These are phyloP conservation scores for Boletus sensibilis DNA, from an alignment of 768 basidiomycete species.

Conservation along the genomic window DNA sequence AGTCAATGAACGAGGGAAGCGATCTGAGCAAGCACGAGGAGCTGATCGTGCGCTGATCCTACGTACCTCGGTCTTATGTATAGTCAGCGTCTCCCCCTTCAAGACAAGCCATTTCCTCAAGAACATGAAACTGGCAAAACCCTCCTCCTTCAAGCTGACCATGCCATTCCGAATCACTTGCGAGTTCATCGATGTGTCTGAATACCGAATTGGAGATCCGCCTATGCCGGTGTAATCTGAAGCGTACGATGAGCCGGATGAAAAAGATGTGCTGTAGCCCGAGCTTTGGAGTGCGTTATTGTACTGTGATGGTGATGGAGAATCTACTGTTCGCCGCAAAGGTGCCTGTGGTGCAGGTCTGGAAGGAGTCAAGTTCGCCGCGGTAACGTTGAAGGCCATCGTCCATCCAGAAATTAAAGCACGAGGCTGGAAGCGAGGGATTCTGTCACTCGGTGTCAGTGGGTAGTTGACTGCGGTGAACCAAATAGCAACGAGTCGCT, in stretches of 20 bases:
- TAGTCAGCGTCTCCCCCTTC: conserved; percentile 70
- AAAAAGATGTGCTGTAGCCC: conserved; percentile 61
- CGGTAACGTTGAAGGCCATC: conserved; percentile 51
- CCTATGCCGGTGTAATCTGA: conserved; percentile 79
- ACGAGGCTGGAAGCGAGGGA: conserved; percentile 9
- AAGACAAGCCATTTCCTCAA: conserved; percentile 87
- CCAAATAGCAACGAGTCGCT: not conserved
- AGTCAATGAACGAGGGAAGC: not conserved
- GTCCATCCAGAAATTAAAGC: conserved; percentile 19
- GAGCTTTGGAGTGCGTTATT: conserved; percentile 47
- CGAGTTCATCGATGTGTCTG: conserved; percentile 33
- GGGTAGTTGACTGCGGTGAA: not conserved
- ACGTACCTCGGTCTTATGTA: conserved; percentile 92
- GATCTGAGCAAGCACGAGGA: not conserved
- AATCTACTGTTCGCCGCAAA: conserved; percentile 44
- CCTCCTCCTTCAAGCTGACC: conserved; percentile 91
- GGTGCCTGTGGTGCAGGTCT: conserved; percentile 78
- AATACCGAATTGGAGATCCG: conserved; percentile 64
- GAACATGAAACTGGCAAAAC: conserved; percentile 90
- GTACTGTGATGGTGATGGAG: conserved; percentile 28
- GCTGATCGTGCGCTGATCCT: not conserved
- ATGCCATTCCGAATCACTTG: conserved; percentile 66
- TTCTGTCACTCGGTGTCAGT: not conserved
- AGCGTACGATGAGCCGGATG: conserved; percentile 58
- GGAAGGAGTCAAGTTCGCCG: conserved; percentile 69